phyloP scores from a whole-genome alignment of 108 stramenopile genomes.

The Nitzschia inconspicua region DNA sequence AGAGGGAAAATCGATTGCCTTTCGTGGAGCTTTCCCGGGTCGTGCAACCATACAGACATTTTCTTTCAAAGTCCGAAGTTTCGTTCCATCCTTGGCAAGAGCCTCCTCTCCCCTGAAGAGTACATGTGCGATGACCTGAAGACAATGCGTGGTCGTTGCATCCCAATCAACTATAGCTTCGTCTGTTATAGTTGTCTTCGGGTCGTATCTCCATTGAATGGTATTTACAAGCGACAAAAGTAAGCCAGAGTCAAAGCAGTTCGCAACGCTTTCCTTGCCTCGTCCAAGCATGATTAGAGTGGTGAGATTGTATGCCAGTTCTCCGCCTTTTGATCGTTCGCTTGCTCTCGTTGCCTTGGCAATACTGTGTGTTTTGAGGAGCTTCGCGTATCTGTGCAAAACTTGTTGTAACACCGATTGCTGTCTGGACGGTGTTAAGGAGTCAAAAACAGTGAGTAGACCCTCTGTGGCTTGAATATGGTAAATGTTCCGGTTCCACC shows the following conservation, averaged over 20 bases:
- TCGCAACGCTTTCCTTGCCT: conserved; percentile 28
- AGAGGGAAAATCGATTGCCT: conserved; percentile 35
- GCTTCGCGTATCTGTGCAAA: conserved; percentile 25
- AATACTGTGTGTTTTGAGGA: conserved; percentile 30
- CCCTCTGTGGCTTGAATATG: conserved; percentile 42
- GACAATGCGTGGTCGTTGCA: conserved; percentile 52
- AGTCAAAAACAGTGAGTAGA: conserved; percentile 38
- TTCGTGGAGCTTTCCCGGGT: conserved; percentile 57
- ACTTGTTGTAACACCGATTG: conserved; percentile 15
- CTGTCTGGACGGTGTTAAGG: conserved; percentile 21
- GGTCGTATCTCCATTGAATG: conserved; percentile 47
- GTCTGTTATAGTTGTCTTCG: conserved; percentile 29
- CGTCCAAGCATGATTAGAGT: conserved; percentile 37
- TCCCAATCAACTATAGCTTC: conserved; percentile 47
- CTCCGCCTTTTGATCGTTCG: conserved; percentile 29
- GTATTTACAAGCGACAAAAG: conserved; percentile 28
- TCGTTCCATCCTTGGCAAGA: conserved; percentile 3
- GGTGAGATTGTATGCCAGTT: conserved; percentile 46
- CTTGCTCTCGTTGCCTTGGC: conserved; percentile 20
- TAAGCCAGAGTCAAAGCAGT: conserved; percentile 14
- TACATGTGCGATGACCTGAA: conserved; percentile 41
- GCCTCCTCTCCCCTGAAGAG: conserved; percentile 7
- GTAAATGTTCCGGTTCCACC: conserved; percentile 17
- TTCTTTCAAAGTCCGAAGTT: conserved; percentile 16
- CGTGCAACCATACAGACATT: conserved; percentile 51